Conservation (phyloP, 2,329 filamentous ascomycete genomes). For the Colletotrichum sojae region DNA sequence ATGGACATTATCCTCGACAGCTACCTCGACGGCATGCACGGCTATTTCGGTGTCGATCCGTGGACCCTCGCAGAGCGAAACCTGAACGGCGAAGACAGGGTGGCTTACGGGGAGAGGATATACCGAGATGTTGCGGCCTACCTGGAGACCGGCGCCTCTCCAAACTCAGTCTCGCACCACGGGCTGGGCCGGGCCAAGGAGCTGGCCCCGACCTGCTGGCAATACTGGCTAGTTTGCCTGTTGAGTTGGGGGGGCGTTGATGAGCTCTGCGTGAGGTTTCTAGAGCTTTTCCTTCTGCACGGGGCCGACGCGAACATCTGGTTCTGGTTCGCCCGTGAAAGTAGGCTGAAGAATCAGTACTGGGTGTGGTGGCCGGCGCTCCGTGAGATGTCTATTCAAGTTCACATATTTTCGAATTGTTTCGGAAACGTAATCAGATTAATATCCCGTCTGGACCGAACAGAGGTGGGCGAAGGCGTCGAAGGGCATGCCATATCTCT, state of each 20-base stretch:
- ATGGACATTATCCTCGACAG: neutral
- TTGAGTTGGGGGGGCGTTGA: fast-evolving
- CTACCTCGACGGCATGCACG: neutral
- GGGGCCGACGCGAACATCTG: neutral
- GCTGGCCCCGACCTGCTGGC: neutral
- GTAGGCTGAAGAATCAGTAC: too few species aligned
- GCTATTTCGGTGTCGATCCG: neutral
- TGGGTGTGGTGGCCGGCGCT: neutral
- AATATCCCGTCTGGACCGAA: too few species aligned
- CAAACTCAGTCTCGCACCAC: neutral
- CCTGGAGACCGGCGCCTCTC: neutral
- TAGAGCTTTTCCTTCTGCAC: neutral
- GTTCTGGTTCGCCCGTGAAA: too few species aligned
- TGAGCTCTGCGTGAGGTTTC: neutral
- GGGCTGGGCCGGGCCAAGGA: fast-evolving
- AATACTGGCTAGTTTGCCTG: neutral
- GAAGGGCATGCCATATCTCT: neutral
- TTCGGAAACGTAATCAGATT: too few species aligned
- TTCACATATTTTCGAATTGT: too few species aligned
- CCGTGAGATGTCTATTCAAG: too few species aligned
- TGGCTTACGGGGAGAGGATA: neutral
- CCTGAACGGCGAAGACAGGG: neutral
- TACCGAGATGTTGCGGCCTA: neutral
- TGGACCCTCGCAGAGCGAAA: neutral
- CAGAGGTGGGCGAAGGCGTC: too few species aligned